These are phyloP conservation scores for Ganoderma meredithae DNA, from an alignment of 1,284 basidiomycete genomes.

Conservation along the genomic window DNA sequence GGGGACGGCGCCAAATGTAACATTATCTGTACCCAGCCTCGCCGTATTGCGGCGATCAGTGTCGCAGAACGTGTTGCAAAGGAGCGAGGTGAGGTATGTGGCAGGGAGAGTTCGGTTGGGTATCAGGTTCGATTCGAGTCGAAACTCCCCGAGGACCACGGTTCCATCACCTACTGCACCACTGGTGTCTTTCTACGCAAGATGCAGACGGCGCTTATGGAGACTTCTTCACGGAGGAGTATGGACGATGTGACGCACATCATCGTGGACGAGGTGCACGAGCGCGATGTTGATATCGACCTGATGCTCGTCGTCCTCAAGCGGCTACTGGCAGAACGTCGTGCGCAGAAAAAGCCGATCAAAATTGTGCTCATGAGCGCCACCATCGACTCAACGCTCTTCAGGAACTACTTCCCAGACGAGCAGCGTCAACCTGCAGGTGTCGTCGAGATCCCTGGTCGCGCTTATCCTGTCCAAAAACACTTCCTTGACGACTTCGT, in stretches of 20 bases:
- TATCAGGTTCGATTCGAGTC: constrained; percentile 95
- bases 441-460: constrained; percentile 90
- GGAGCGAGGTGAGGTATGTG: constrained; percentile 84
- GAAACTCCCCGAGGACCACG: constrained; percentile 83
- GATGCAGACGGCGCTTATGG: constrained; percentile 81
- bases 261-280: constrained; percentile 96
- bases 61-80: constrained; percentile 93
- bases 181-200: constrained; percentile 91
- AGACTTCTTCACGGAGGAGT: constrained; percentile 47
- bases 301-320: constrained; percentile 92
- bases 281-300: constrained; percentile 96
- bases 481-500: constrained; percentile 87
- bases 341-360: constrained; percentile 76
- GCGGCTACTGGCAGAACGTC: constrained; percentile 82
- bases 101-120: constrained; percentile 73
- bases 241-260: constrained; percentile 92
- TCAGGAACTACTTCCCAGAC: constrained; percentile 88
- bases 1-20: constrained; percentile 89
- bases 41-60: constrained; percentile 92
- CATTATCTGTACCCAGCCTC: constrained; percentile 93
- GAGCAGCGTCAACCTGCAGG: constrained; percentile 68
- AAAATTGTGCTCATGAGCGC: constrained; percentile 97
- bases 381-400: constrained; percentile 91
- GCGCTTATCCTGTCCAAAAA: constrained; percentile 89
- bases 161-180: constrained; percentile 93